Percentiles rank a stretch among this genome's conserved stretches.
These are phyloP conservation scores for Penicillium sclerotiorum DNA, from an alignment of 2,329 filamentous ascomycete genomes.

Conservation along the genomic window DNA sequence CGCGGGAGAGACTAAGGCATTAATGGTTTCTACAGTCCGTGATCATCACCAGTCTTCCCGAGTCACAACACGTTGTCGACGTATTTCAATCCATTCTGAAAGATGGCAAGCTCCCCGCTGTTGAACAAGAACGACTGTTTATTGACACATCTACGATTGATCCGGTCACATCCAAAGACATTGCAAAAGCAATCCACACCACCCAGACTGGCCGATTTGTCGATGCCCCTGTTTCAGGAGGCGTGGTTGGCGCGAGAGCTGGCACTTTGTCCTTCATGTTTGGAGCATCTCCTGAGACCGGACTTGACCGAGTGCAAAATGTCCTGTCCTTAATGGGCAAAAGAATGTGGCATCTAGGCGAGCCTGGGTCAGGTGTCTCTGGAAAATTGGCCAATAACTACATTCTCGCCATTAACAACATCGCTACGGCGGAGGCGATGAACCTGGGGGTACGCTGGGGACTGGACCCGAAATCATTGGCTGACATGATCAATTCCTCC, in stretches of 20 bases:
- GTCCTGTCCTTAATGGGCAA: slow-evolving; percentile 82
- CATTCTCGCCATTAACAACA: slow-evolving; percentile 90
- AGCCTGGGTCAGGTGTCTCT: slow-evolving; percentile 80
- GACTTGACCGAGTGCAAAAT: slow-evolving; percentile 64
- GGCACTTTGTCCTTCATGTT: slow-evolving; percentile 97
- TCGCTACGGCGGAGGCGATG: slow-evolving; percentile 68
- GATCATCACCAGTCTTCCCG: slow-evolving; percentile 85
- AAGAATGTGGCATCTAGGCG: slow-evolving; percentile 81
- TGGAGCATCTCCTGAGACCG: slow-evolving; percentile 59
- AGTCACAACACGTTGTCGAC: slow-evolving; percentile 81
- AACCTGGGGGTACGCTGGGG: slow-evolving; percentile 66
- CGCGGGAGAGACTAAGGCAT: slow-evolving; percentile 2
- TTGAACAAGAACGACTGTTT: slow-evolving; percentile 70
- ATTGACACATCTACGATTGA: slow-evolving; percentile 98
- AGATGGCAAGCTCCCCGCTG: slow-evolving; percentile 52
- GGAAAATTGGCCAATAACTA: slow-evolving; percentile 98
- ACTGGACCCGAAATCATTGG: slow-evolving; percentile 67
- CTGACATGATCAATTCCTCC: slow-evolving; percentile 86
- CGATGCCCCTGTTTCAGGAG: slow-evolving; percentile 96
- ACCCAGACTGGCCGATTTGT: slow-evolving; percentile 76
- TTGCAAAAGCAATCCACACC: slow-evolving; percentile 70
- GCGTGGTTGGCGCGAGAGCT: slow-evolving; percentile 85
- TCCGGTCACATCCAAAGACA: slow-evolving; percentile 75
- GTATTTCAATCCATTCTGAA: slow-evolving; percentile 79
- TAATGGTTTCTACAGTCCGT: slow-evolving; percentile 67